These are phyloP conservation scores for Magnusiomyces paraingens DNA, from an alignment of 1,139 yeast species.

Conservation along the genomic window DNA sequence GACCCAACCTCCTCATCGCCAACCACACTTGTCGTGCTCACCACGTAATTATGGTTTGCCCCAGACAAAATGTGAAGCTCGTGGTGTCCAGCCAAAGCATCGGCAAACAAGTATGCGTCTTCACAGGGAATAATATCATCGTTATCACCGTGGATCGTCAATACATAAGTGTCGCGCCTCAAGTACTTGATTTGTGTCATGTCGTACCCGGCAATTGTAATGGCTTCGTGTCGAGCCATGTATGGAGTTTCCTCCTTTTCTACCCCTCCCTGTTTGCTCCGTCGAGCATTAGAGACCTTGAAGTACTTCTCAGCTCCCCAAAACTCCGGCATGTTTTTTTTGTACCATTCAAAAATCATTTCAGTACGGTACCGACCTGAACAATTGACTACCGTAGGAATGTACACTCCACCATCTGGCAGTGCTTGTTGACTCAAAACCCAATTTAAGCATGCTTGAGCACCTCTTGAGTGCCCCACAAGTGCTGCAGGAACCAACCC, in stretches of 20 bases:
- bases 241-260: constrained; percentile 17
- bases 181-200: constrained; percentile 41
- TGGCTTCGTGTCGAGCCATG: constrained; percentile 45
- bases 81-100: constrained; percentile 53
- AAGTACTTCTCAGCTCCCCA: constrained; percentile 28
- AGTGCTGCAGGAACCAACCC: constrained; percentile 39
- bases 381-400: constrained; percentile 66
- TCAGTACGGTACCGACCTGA: constrained; percentile 50
- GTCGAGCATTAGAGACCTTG: constrained; percentile 30
- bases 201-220: constrained; percentile 49
- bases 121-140: constrained; percentile 61
- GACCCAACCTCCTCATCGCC: constrained; percentile 19
- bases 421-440: constrained; percentile 41
- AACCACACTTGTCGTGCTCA: background rate
- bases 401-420: constrained; percentile 29
- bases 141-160: constrained; percentile 64
- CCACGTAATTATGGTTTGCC: constrained; percentile 70
- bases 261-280: constrained; percentile 42
- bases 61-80: constrained; percentile 49
- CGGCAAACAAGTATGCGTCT: constrained; percentile 56
- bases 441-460: constrained; percentile 73
- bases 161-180: constrained; percentile 42
- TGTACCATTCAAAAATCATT: constrained; percentile 33
- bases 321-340: constrained; percentile 35
- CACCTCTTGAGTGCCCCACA: constrained; percentile 77